Conservation (phyloP, 176 grass and related monocot genomes). For the Luzula sylvatica region DNA sequence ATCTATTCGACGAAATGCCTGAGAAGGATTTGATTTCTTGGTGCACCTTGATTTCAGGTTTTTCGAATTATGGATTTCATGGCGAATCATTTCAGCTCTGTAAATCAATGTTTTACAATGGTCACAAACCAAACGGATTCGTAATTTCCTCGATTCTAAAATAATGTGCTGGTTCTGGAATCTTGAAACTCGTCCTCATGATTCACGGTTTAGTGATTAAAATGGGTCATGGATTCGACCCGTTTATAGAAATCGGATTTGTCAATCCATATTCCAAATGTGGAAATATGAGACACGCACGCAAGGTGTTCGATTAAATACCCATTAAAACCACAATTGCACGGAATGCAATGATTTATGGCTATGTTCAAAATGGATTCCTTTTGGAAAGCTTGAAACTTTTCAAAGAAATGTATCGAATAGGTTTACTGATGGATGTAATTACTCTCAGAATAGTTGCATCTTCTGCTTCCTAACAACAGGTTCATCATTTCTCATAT, state of each 20-base stretch:
- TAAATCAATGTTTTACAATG: constrained; percentile 27
- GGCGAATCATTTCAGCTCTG: constrained; percentile 39
- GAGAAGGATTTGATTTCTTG: constrained; percentile 56
- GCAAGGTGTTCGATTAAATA: constrained; percentile 60
- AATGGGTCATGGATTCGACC: constrained; percentile 43
- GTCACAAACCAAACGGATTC: constrained; percentile 54
- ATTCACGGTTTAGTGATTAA: constrained; percentile 66
- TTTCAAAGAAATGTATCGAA: constrained; percentile 47
- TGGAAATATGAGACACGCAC: constrained; percentile 44
- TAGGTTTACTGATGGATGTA: constrained; percentile 66
- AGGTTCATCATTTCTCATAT: too few relatives aligned
- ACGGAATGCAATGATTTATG: constrained; percentile 82
- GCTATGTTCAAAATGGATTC: constrained; percentile 41
- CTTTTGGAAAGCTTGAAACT: constrained; percentile 43
- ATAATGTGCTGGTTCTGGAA: constrained; percentile 36
- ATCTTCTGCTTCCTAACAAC: constrained; percentile 34
- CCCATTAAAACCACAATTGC: constrained; percentile 60
- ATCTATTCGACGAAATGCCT: constrained; percentile 80
- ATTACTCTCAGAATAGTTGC: constrained; percentile 66
- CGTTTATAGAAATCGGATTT: constrained; percentile 79
- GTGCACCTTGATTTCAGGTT: constrained; percentile 65
- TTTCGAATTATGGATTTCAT: constrained; percentile 28
- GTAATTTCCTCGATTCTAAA: constrained; percentile 59
- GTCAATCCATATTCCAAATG: constrained; percentile 68
- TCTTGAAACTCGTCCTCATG: constrained; percentile 55